Evolutionary conservation across 2,329 filamentous ascomycete species (phyloP).

Genomic region (Nigrospora oryzae): DNA sequence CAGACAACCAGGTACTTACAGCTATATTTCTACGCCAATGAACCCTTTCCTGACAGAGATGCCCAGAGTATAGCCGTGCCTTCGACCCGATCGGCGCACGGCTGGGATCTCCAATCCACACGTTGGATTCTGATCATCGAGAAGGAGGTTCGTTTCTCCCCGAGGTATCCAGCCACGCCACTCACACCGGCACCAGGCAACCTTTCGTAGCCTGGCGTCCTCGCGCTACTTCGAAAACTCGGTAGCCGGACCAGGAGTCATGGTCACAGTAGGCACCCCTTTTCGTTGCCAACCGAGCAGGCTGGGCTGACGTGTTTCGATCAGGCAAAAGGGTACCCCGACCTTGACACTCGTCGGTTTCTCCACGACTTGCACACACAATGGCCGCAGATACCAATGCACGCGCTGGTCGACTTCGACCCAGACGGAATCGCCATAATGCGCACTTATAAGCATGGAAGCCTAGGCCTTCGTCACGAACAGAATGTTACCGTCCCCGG

Average conservation of each 20-base stretch:
- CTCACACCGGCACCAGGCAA: constrained; percentile 44
- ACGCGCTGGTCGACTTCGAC: constrained; percentile 65
- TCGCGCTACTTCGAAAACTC: constrained; percentile 44
- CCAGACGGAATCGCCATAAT: constrained; percentile 69
- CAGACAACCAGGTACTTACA: constrained; percentile 19
- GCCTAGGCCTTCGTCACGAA: constrained; percentile 54
- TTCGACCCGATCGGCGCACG: constrained; percentile 10
- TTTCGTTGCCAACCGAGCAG: background rate
- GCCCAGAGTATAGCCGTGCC: too few species aligned
- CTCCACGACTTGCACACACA: constrained; percentile 42
- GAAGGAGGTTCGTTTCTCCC: constrained; percentile 52
- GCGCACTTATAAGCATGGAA: constrained; percentile 65
- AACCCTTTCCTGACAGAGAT: too few species aligned
- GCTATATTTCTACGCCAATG: too few species aligned
- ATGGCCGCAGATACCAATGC: constrained; percentile 45
- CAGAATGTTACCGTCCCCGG: constrained; percentile 35
- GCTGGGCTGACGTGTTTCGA: constrained; percentile 2
- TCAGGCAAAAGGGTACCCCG: constrained; percentile 76
- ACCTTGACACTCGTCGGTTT: constrained; percentile 61
- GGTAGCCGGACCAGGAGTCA: constrained; percentile 45
- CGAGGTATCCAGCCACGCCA: background rate
- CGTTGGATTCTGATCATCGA: constrained; percentile 68
- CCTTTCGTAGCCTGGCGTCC: constrained; percentile 58
- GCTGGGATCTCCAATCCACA: constrained; percentile 37
- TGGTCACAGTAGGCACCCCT: constrained; percentile 50